Conservation (phyloP, 805 yeast species). For the Lipomyces starkeyi region DNA sequence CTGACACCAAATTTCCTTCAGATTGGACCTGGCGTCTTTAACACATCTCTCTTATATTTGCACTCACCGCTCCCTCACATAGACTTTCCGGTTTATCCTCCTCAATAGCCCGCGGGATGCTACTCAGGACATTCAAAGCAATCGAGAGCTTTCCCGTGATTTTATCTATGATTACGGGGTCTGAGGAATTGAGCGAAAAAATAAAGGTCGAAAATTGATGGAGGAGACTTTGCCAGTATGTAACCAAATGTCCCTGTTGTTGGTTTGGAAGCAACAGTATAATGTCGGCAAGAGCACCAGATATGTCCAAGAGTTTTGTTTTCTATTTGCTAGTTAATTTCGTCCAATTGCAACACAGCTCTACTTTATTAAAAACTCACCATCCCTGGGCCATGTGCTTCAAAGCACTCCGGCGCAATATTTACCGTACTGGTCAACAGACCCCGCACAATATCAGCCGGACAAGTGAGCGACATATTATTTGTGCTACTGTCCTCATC, state of each 20-base stretch:
- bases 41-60: no score
- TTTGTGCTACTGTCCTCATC: neutral
- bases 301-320: neutral
- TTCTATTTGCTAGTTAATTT: neutral
- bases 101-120: neutral
- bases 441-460: neutral
- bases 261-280: slow-evolving; percentile 6
- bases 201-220: neutral
- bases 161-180: neutral
- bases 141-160: slow-evolving; percentile 8
- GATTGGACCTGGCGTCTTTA: no score
- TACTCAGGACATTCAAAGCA: neutral
- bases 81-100: neutral
- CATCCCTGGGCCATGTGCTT: slow-evolving; percentile 5
- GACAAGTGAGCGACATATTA: slow-evolving; percentile 1
- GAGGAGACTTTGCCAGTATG: neutral
- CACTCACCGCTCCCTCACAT: no score
- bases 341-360: neutral
- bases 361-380: neutral
- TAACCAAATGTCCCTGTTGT: neutral
- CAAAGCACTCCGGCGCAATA: neutral
- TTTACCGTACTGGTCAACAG: neutral
- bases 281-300: slow-evolving; percentile 14
- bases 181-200: slow-evolving; percentile 1
- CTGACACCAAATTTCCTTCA: no score